These are phyloP conservation scores for Notholithocarpus densiflorus DNA, from an alignment of 306 rosid genomes.

Conservation along the genomic window DNA sequence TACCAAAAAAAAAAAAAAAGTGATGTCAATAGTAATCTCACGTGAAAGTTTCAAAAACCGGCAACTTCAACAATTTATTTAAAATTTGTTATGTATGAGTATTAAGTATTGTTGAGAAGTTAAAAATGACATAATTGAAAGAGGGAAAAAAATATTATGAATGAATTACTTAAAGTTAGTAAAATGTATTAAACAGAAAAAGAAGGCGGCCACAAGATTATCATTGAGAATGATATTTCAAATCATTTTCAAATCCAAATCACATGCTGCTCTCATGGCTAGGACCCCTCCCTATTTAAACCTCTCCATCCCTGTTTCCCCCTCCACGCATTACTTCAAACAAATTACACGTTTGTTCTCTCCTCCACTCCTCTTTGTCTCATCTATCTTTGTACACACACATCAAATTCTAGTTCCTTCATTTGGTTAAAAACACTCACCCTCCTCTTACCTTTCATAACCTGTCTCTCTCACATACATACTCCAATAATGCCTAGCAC, in stretches of 20 bases:
- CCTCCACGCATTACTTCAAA: conserved; percentile 47
- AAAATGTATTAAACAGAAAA: conserved; percentile 3
- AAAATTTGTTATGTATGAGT: too few species aligned
- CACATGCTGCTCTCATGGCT: conserved; percentile 45
- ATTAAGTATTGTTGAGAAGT: too few species aligned
- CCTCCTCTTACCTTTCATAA: neutral
- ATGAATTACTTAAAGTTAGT: neutral
- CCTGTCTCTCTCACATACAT: neutral
- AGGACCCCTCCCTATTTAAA: conserved; percentile 46
- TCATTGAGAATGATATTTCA: conserved; percentile 14
- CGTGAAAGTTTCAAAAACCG: too few species aligned
- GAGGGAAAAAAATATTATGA: neutral
- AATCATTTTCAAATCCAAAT: conserved; percentile 39
- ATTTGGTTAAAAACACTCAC: neutral
- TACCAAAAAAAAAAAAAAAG: too few species aligned
- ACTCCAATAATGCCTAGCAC: conserved; percentile 22
- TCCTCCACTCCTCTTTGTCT: neutral
- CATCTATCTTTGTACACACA: neutral
- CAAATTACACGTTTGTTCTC: conserved; percentile 3
- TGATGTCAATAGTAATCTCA: too few species aligned
- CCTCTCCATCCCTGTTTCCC: conserved; percentile 29
- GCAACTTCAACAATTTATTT: too few species aligned
- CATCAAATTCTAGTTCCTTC: neutral
- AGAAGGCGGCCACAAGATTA: conserved; percentile 17
- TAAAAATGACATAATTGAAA: neutral